These are phyloP conservation scores for Rugonectria rugulosa DNA, from an alignment of 2,329 filamentous ascomycete species.

Conservation along the genomic window DNA sequence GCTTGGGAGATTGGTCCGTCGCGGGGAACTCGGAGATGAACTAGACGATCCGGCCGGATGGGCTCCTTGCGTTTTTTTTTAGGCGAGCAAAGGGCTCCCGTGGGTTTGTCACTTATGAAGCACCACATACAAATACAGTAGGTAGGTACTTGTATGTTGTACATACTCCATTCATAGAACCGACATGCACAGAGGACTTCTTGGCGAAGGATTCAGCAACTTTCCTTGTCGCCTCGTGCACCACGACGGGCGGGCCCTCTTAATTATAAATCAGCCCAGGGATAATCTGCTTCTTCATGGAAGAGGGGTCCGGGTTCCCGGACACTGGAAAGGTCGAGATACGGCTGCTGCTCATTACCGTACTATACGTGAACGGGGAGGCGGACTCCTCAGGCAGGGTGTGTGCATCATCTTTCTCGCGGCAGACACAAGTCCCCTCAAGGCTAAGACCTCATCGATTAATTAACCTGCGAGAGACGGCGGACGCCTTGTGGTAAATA, in stretches of 20 bases:
- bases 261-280: neutral
- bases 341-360: constrained; percentile 15
- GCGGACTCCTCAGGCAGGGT: constrained; percentile 6
- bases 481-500: constrained; percentile 26
- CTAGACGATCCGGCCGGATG: constrained; percentile 11
- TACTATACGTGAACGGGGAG: too few species aligned
- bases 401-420: constrained; percentile 25
- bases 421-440: constrained; percentile 22
- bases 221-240: constrained; percentile 14
- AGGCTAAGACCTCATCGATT: constrained; percentile 17
- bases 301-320: constrained; percentile 22
- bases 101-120: neutral
- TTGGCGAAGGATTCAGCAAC: too few species aligned
- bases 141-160: too few species aligned
- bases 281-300: neutral
- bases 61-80: neutral
- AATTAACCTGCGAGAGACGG: constrained; percentile 20
- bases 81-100: constrained; percentile 7
- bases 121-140: too few species aligned
- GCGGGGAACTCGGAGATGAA: constrained; percentile 23
- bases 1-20: neutral
- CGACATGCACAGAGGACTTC: too few species aligned
- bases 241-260: constrained; percentile 3
- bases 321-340: constrained; percentile 27
- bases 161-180: too few species aligned